Evolutionary conservation across 352 stramenopile species (phyloP), one percentile per base, ranked within the genome.

Genomic region (Phytophthora ramorum): DNA sequence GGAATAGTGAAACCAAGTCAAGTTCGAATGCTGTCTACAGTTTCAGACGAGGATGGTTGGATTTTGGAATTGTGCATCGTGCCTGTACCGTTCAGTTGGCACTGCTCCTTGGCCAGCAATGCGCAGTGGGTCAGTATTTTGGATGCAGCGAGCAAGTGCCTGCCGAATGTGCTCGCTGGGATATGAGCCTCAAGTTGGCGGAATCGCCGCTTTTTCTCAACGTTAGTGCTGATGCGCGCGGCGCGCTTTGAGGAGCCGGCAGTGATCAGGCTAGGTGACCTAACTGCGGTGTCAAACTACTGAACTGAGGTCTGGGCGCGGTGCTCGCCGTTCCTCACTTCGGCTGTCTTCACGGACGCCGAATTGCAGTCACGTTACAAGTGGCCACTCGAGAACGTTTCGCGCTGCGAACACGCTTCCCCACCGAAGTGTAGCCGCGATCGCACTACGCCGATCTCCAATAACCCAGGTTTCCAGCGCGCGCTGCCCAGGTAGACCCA

Each of bases 211-310:
- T 45, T 52, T 50, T 58, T 58, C 46, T 65, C 57, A 63, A 52
- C 32, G 40, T 60, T 60, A 51, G n/a, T 58, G 50, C 40, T 20
- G 20, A 24, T 13, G n/a, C 7, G 37, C 34, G 20, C 28, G 24
- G 24, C 24, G 24, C n/a, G n/a, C n/a, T 60, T 19, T 22, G 8
- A 20, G n/a, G n/a, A 37, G 7, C 13, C 10, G 7, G 35, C 16
- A 38, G 17, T 46, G 17, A 40, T 57, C 59, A 66, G 32, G 58
- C 16, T 66, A 66, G 58, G 58, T 47, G 14, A 51, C 58, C 58
- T 58, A 63, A 8, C 35, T 34, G 52, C 16, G 37, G 53, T 58
- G 53, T 58, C 52, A 69, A 63, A 48, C 44, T 38, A 61, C 41
- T 32, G 28, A 49, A 14, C 30, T 13, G 30, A 50, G 44, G 24